Evolutionary conservation across 2,329 filamentous ascomycete genomes (phyloP), one percentile per base, ranked within the genome.

Genomic region (Aspergillus candidus): DNA sequence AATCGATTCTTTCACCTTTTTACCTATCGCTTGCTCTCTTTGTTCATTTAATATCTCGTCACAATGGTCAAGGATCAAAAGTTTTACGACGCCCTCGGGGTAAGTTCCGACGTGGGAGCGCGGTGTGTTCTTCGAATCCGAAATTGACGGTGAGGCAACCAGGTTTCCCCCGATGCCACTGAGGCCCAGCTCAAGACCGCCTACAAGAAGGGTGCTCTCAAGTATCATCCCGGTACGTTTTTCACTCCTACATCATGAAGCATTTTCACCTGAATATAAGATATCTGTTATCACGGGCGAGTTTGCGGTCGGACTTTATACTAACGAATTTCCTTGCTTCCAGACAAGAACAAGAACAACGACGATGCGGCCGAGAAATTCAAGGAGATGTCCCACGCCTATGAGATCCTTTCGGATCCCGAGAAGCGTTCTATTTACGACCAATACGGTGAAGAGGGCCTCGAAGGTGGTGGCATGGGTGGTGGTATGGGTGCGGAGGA

Each of bases 331-430:
- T 27, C 6, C 17, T 40, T 13, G 6, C 11, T 12, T 44, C 32
- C 56, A 94, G 91, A 98, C 72, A 98, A 98, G 79, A 98, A 98
- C 71, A 82, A 84, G 53, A 82, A 93, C 75, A 94, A 94, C 75
- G 89, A 90, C 33, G 86, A 83, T 18, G 90, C 93, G 40, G 89
- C 91, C 58, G 89, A 95, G 50, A 98, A 96, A 72, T 98, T 98
- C 83, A 97, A 98, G 76, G 90, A 96, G 61, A 79, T 96, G 49
- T 94, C 89, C 54, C 84, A 91, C 64, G 93, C 93, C 50, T 98
- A 97, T 72, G 93, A 98, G 75, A 79, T 94, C 55, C 83, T 98
- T 13, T 93, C 86, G 58, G 93, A 98, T 65, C 69, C 86, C 32
- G 86, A 96, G 69, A 96, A 96, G 78, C 88, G 93, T 64, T 72